Evolutionary conservation across 2,329 filamentous ascomycete genomes (phyloP).

Genomic region (Sordariomycetes sp.): DNA sequence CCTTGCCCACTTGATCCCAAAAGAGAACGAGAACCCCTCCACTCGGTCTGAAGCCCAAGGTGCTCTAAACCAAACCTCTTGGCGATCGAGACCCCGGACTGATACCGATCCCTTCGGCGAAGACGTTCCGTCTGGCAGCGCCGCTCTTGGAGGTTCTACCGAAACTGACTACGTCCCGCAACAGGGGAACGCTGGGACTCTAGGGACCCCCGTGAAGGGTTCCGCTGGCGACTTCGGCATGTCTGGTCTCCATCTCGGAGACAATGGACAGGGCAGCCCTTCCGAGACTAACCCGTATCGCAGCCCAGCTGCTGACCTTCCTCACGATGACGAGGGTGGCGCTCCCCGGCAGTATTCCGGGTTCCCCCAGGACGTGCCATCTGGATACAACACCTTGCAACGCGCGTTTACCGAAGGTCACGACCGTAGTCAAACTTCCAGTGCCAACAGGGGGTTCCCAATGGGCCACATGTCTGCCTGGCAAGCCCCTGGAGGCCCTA

Average conservation of each 20-base stretch:
- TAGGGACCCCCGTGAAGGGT: constrained; percentile 47
- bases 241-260: constrained; percentile 47
- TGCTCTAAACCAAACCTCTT: constrained; percentile 33
- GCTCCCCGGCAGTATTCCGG: not conserved
- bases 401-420: constrained; percentile 58
- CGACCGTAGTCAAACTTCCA: constrained; percentile 89
- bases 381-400: constrained; percentile 44
- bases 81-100: constrained; percentile 53
- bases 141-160: constrained; percentile 65
- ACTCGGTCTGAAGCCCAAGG: constrained; percentile 41
- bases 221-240: constrained; percentile 52
- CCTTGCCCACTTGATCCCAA: constrained; percentile 76
- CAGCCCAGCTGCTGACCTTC: constrained; percentile 73
- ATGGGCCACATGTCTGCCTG: constrained; percentile 56
- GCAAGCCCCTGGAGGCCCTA: constrained; percentile 44
- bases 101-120: constrained; percentile 75
- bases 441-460: constrained; percentile 67
- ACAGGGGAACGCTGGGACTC: constrained; percentile 26
- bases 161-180: constrained; percentile 38
- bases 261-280: constrained; percentile 71
- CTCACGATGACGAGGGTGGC: constrained; percentile 45
- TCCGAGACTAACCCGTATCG: constrained; percentile 95
- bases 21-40: constrained; percentile 55
- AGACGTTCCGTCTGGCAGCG: constrained; percentile 55
- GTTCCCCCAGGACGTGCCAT: constrained; percentile 24